phyloP scores from a whole-genome alignment of 2,329 filamentous ascomycete species.

The Calonectria ilicicola region DNA sequence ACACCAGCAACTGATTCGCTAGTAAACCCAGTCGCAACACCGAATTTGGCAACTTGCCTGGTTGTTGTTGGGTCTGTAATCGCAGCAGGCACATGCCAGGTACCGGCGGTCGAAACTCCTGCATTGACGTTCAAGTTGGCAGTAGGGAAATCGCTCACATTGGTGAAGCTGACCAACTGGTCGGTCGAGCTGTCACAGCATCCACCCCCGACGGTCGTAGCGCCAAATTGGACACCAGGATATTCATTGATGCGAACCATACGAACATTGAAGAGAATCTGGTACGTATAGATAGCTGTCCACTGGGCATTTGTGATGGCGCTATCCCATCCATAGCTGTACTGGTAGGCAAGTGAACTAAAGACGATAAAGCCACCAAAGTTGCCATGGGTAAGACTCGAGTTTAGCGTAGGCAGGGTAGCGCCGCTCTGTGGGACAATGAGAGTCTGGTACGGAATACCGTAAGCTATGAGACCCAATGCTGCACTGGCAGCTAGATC shows the following conservation, averaged over 20 bases:
- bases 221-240: slow-evolving; percentile 22
- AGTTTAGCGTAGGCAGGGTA: slow-evolving; percentile 20
- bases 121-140: slow-evolving; percentile 27
- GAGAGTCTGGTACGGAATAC: slow-evolving; percentile 24
- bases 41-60: slow-evolving; percentile 26
- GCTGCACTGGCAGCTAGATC: slow-evolving; percentile 12
- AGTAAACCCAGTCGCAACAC: slow-evolving; percentile 15
- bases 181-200: slow-evolving; percentile 6
- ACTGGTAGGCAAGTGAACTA: slow-evolving; percentile 23
- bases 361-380: slow-evolving; percentile 24
- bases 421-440: slow-evolving; percentile 19
- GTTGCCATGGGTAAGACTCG: slow-evolving; percentile 1
- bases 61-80: slow-evolving; percentile 24
- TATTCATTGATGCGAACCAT: slow-evolving; percentile 30
- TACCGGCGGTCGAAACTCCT: slow-evolving; percentile 27
- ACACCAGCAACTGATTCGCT: slow-evolving; percentile 27
- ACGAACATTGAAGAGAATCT: slow-evolving; percentile 19
- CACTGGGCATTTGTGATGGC: slow-evolving; percentile 23
- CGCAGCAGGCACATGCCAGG: slow-evolving; percentile 26
- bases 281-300: slow-evolving; percentile 24
- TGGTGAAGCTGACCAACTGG: slow-evolving; percentile 26
- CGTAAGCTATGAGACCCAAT: slow-evolving; percentile 23
- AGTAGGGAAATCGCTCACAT: slow-evolving; percentile 23
- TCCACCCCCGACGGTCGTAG: background rate
- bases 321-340: slow-evolving; percentile 21